Evolutionary conservation across 331 rosid genomes (phyloP).

Genomic region (Saraca asoca): DNA sequence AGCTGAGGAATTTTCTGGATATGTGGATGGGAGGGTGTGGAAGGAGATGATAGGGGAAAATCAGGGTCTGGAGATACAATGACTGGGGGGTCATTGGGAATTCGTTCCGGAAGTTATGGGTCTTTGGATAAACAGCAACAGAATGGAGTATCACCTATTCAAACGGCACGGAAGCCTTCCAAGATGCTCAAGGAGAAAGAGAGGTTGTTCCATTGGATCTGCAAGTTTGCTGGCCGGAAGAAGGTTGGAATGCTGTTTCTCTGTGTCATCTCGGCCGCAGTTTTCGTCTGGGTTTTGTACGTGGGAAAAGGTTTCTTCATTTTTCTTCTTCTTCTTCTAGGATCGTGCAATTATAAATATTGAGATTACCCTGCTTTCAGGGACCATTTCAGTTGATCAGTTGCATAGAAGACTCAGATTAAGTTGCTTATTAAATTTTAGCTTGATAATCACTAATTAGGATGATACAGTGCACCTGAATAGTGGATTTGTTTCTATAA

Average conservation of each 20-base stretch:
- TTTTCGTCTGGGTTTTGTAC: constrained; percentile 79
- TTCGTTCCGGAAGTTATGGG: constrained; percentile 84
- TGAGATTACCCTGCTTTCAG: constrained; percentile 14
- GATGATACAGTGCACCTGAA: constrained; percentile 6
- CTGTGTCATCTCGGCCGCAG: constrained; percentile 73
- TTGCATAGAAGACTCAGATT: background rate
- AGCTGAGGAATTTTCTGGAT: constrained; percentile 15
- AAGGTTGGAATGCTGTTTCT: constrained; percentile 92
- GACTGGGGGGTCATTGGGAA: constrained; percentile 87
- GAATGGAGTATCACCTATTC: constrained; percentile 65
- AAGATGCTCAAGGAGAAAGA: constrained; percentile 90
- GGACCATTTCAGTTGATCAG: background rate
- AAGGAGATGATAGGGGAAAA: constrained; percentile 55
- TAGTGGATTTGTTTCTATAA: background rate
- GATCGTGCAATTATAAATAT: background rate
- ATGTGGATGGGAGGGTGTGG: constrained; percentile 40
- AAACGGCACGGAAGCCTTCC: constrained; percentile 64
- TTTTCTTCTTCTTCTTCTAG: background rate
- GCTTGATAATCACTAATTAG: constrained; percentile 3
- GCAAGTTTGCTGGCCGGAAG: constrained; percentile 76
- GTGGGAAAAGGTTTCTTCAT: constrained; percentile 72
- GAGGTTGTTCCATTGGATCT: constrained; percentile 72
- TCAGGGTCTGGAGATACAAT: constrained; percentile 58
- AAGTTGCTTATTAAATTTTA: background rate
- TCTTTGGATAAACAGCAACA: constrained; percentile 77